Base-by-base conservation (phyloP, 2,329 filamentous ascomycete genomes). In the Rhynchosporium graminicola region DNA sequence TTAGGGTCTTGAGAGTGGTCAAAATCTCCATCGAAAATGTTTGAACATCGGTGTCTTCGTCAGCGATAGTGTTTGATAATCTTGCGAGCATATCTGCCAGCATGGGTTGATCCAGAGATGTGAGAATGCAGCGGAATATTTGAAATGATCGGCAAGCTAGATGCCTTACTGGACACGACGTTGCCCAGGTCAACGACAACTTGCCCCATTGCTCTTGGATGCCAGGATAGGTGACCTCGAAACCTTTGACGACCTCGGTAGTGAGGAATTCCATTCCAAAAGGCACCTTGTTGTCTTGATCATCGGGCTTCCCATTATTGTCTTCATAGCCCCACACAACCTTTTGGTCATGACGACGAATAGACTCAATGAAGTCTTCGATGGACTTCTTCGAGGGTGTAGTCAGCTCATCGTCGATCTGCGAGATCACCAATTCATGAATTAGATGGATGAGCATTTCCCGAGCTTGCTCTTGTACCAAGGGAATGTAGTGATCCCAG, bases 391-490 rank as follows among this genome's bases (percentile, higher is more conserved):
- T 92, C 57, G 86, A 86, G 2, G 79, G 77, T 1, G 76, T 74
- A 4, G 87, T 85, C 20, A 81, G 82, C 6, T 87, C 83, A 62
- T 91, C 86, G 61, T 96, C 90, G 63, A 96, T 87, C 50, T 80
- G 82, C 0, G 86, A 86, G 33, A 97, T 92, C 43, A 99, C 92
- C 6, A 98, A 82, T 75, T 98, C 95, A 71, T 99, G 95, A 52
- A 99, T 96, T 20, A 99, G 83, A 78, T 99, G 95, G 1, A 99
- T 93, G 15, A 99, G 84, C 93, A 99, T 97, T 76, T 99, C 95
- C 55, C 93, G 87, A 36, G 96, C 93, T 75, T 99, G 94, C 69
- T 98, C 95, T 75, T 98, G 94, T 1, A 99, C 95, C 10, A 97
- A 84, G 3, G 91, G 87, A 1, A 91, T 97, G 72, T 99, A 97